phyloP scores from a whole-genome alignment of 2,329 filamentous ascomycete genomes.

The Escovopsis sp. region DNA sequence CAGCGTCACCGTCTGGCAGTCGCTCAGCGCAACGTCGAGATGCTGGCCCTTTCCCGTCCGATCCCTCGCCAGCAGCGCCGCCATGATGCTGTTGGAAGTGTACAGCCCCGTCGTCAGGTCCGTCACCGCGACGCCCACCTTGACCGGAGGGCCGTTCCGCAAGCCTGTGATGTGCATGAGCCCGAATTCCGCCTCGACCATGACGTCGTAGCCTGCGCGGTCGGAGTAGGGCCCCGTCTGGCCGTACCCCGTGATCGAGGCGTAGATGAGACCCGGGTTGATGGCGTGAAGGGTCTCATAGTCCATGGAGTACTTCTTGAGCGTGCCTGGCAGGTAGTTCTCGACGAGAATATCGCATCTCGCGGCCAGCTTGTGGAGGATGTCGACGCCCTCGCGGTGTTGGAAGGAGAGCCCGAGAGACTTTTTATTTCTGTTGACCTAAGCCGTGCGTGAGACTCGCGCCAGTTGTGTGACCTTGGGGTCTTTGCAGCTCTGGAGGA shows the following conservation, averaged over 20 bases:
- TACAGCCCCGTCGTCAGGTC: conserved; percentile 93
- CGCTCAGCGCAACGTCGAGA: conserved; percentile 79
- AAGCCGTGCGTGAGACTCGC: background rate
- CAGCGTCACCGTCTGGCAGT: conserved; percentile 87
- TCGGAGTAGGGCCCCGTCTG: conserved; percentile 83
- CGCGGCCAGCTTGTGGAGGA: conserved; percentile 71
- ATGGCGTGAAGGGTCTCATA: conserved; percentile 66
- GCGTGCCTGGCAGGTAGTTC: conserved; percentile 81
- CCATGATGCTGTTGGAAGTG: conserved; percentile 91
- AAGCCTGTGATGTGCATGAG: conserved; percentile 96
- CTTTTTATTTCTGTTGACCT: conserved; percentile 97
- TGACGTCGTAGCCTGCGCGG: conserved; percentile 92
- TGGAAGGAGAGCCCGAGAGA: conserved; percentile 87
- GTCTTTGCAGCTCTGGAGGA: no score
- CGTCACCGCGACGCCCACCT: conserved; percentile 93
- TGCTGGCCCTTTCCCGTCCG: conserved; percentile 74
- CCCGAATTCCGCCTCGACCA: conserved; percentile 97
- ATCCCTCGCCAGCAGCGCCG: conserved; percentile 63
- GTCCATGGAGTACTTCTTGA: conserved; percentile 86
- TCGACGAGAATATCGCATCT: conserved; percentile 90
- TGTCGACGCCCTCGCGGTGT: conserved; percentile 65
- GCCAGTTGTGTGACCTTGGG: no score
- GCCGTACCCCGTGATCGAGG: conserved; percentile 92
- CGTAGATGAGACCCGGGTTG: conserved; percentile 81
- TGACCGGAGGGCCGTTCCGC: conserved; percentile 79